Evolutionary conservation across 169 alveolate genomes (phyloP).

Genomic region (Neospora caninum): DNA sequence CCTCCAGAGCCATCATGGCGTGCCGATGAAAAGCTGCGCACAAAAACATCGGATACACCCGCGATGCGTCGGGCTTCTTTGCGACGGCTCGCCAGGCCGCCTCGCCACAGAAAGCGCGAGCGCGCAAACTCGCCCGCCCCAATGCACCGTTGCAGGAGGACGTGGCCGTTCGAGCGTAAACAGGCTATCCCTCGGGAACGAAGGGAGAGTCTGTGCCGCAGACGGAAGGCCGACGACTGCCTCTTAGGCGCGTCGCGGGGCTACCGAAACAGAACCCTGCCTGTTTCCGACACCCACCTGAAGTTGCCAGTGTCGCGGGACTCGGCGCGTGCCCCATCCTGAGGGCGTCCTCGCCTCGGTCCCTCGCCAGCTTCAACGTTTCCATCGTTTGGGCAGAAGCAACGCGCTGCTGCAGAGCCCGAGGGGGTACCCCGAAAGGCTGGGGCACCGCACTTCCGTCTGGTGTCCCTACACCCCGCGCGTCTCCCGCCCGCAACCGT

Average conservation of each 20-base stretch:
- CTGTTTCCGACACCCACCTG: background rate
- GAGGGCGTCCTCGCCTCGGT: background rate
- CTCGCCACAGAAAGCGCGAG: no score
- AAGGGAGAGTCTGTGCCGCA: no score
- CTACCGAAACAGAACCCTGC: no score
- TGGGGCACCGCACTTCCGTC: background rate
- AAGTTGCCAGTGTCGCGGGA: background rate
- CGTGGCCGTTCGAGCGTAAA: no score
- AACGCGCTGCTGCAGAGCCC: background rate
- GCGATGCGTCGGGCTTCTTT: no score
- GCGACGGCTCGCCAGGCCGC: no score
- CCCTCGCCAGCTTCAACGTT: background rate
- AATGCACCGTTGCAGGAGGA: no score
- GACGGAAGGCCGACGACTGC: no score
- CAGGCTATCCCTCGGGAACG: no score
- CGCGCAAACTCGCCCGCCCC: no score
- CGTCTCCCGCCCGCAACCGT: background rate
- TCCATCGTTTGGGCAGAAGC: background rate
- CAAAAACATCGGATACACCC: no score
- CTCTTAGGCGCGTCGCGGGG: no score
- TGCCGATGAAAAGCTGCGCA: conserved; percentile 5
- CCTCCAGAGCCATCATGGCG: background rate
- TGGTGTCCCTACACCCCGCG: background rate
- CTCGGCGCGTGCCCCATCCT: background rate
- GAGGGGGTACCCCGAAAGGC: background rate